Base-by-base conservation (phyloP, 1,139 yeast species). In the Saccharomyces hybrid region DNA sequence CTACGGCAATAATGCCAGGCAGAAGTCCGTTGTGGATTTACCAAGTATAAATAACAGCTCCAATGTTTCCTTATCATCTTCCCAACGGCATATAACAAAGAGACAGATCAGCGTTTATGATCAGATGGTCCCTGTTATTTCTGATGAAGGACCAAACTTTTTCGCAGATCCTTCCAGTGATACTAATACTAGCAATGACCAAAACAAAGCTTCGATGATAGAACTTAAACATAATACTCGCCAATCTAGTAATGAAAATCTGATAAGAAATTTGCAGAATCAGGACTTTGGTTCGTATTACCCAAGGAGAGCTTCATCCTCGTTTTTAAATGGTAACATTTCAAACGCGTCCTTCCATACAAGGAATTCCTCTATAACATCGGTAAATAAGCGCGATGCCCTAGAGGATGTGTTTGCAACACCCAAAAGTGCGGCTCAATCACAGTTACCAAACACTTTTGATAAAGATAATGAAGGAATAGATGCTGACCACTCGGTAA, bases 241-340 rank as follows among this genome's bases (percentile, higher is more conserved):
- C 25, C 54, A 54, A 31, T 52, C 52, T 25, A 61, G 59, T 50
- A 60, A 59, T 46, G 63, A 59, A 8, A 57, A 57, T 46, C 56
- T 65, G 5, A 59, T 61, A 14, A 61, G 59, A 51, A 64, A 64
- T 51, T 56, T 67, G 31, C 58, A 64, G 34, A 61, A 54, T 25
- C 68, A 64, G 49, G 68, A 67, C 46, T 60, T 61, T 38, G 71
- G 71, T 5, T 71, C 75, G 3, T 71, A 67, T 51, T 63, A 68
- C 26, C 74, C 76, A 20, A 68, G 67, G 32, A 64, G 65, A 42
- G 64, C 71, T n/a, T 61, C 68, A 11, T 62, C 65, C 11, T 59
- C 69, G 6, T 61, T 61, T 49, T 50, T 57, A 46, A 61, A 60
- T 28, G 67, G 62, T 14, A 60, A 58, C 16, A 56, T 60, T 38